These are phyloP conservation scores for Pulveroboletus ravenelii DNA, from an alignment of 768 basidiomycete species.

Conservation along the genomic window DNA sequence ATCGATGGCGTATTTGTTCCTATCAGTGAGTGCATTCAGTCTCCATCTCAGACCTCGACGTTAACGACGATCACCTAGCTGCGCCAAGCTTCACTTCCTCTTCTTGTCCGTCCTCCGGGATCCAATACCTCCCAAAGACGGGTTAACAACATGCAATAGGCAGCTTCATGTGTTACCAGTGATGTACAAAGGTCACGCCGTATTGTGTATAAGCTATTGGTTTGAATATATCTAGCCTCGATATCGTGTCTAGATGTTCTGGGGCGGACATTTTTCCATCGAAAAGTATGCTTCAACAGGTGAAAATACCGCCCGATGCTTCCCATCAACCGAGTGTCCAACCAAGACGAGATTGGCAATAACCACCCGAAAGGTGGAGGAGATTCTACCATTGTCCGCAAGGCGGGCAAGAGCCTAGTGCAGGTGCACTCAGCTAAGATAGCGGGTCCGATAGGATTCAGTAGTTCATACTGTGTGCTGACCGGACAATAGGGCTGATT, in stretches of 20 bases:
- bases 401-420: slow-evolving; percentile 28
- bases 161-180: neutral
- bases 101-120: slow-evolving; percentile 50
- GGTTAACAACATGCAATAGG: neutral
- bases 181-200: neutral
- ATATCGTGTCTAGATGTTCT: slow-evolving; percentile 43
- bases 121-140: slow-evolving; percentile 58
- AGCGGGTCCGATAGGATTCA: slow-evolving; percentile 60
- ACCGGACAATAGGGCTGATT: slow-evolving; percentile 38
- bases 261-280: slow-evolving; percentile 40
- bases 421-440: slow-evolving; percentile 47
- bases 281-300: slow-evolving; percentile 36
- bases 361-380: slow-evolving; percentile 57
- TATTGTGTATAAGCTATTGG: neutral
- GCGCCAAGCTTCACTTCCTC: slow-evolving; percentile 40
- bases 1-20: slow-evolving; percentile 61
- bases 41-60: neutral
- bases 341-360: slow-evolving; percentile 26
- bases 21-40: slow-evolving; percentile 42
- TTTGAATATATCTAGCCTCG: neutral
- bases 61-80: slow-evolving; percentile 33
- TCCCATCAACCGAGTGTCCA: slow-evolving; percentile 28
- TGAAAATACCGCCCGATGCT: slow-evolving; percentile 27
- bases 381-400: slow-evolving; percentile 54
- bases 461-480: slow-evolving; percentile 30